These are phyloP conservation scores for Cytauxzoon felis DNA, from an alignment of 169 alveolate genomes.

Conservation along the genomic window DNA sequence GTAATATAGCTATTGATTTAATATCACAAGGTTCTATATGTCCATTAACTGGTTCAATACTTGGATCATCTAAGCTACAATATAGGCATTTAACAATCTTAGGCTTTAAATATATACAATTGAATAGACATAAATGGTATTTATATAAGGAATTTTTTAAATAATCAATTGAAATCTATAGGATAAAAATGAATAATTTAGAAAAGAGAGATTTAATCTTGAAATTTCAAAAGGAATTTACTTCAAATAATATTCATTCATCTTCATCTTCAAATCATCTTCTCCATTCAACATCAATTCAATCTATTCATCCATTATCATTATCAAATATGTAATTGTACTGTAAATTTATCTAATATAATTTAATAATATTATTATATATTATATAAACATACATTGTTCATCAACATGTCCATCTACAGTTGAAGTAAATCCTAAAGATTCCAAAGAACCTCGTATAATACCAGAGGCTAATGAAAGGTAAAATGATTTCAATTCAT, in stretches of 20 bases:
- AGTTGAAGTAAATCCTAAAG: constrained; percentile 49
- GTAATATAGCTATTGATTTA: constrained; percentile 20
- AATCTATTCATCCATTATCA: too few species aligned
- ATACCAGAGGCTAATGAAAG: constrained; percentile 45
- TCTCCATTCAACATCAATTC: too few species aligned
- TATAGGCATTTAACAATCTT: constrained; percentile 35
- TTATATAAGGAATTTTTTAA: background rate
- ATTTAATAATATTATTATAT: background rate
- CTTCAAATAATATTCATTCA: too few species aligned
- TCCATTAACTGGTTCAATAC: constrained; percentile 37
- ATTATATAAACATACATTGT: constrained; percentile 13
- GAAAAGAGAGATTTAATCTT: constrained; percentile 5
- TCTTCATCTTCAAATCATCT: too few species aligned
- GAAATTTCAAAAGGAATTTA: too few species aligned
- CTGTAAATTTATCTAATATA: constrained; percentile 40
- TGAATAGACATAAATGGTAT: constrained; percentile 37
- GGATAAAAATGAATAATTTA: constrained; percentile 14
- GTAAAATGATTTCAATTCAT: constrained; percentile 33
- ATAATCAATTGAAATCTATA: background rate
- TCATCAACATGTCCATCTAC: constrained; percentile 34
- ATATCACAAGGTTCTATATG: constrained; percentile 44
- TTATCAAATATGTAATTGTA: constrained; percentile 20
- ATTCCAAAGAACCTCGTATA: constrained; percentile 51
- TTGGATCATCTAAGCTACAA: constrained; percentile 38
- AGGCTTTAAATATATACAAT: constrained; percentile 30